These are phyloP conservation scores for Olyra latifolia DNA, from an alignment of 176 grass and related monocot genomes.

Conservation along the genomic window DNA sequence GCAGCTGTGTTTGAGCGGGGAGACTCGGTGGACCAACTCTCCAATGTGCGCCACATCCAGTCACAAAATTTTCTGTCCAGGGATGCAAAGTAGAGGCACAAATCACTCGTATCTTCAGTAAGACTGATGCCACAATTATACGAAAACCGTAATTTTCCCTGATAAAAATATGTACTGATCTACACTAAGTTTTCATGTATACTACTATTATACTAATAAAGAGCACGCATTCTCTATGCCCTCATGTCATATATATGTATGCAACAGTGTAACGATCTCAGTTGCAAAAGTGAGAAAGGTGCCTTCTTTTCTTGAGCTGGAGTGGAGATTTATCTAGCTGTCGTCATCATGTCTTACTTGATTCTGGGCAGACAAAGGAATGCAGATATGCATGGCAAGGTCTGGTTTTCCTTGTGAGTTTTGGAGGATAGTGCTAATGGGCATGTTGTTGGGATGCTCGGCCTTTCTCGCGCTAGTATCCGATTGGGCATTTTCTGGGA, in stretches of 20 bases:
- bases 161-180: not conserved
- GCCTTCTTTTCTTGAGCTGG: not conserved
- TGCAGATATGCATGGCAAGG: not conserved
- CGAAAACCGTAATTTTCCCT: not conserved
- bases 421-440: not conserved
- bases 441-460: not conserved
- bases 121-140: not conserved
- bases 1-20: constrained; percentile 93
- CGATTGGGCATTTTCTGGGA: not conserved
- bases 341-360: not conserved
- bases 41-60: constrained; percentile 53
- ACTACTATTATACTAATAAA: constrained; percentile 3
- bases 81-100: constrained; percentile 43
- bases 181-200: not conserved
- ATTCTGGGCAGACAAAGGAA: not conserved
- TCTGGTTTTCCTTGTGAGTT: not conserved
- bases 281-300: not conserved
- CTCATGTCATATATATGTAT: not conserved
- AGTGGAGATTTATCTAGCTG: not conserved
- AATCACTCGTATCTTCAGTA: not conserved
- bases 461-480: not conserved
- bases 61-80: constrained; percentile 58
- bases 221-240: not conserved
- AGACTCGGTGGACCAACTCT: constrained; percentile 62
- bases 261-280: not conserved